phyloP scores from a whole-genome alignment of 805 yeast species.

The Cyberlindnera americana region DNA sequence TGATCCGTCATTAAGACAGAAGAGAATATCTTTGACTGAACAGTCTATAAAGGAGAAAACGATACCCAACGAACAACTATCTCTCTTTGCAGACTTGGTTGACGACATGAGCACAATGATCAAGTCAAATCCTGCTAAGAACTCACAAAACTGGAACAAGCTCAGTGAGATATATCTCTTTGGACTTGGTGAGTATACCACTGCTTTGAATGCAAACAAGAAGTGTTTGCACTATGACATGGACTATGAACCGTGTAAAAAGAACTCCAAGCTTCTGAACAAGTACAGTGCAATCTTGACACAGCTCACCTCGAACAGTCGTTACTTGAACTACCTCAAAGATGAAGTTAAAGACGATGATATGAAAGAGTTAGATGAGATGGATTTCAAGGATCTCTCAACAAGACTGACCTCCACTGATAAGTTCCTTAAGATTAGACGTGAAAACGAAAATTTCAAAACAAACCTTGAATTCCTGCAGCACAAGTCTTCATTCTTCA shows the following conservation, averaged over 20 bases:
- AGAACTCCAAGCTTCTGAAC: slow-evolving; percentile 48
- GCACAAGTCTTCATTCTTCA: slow-evolving; percentile 18
- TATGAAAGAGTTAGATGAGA: slow-evolving; percentile 40
- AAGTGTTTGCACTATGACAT: slow-evolving; percentile 77
- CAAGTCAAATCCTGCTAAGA: slow-evolving; percentile 25
- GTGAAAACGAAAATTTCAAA: slow-evolving; percentile 19
- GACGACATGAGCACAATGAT: slow-evolving; percentile 29
- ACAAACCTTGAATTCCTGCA: slow-evolving; percentile 22
- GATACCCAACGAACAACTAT: slow-evolving; percentile 20
- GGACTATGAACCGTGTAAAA: slow-evolving; percentile 60
- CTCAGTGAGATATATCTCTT: slow-evolving; percentile 42
- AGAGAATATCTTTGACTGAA: slow-evolving; percentile 31
- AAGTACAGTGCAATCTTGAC: slow-evolving; percentile 34
- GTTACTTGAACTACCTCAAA: slow-evolving; percentile 41
- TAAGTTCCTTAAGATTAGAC: slow-evolving; percentile 22
- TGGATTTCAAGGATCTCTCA: slow-evolving; percentile 39
- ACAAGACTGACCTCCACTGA: slow-evolving; percentile 29
- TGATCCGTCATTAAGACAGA: slow-evolving; percentile 33
- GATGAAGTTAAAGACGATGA: slow-evolving; percentile 31
- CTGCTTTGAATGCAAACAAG: slow-evolving; percentile 49
- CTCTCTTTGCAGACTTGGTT: slow-evolving; percentile 20
- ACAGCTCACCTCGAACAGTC: slow-evolving; percentile 38
- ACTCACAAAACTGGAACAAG: slow-evolving; percentile 28
- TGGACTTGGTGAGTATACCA: slow-evolving; percentile 49
- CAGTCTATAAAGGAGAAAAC: slow-evolving; percentile 15